Conservation (phyloP, 1,284 basidiomycete species). For the Boletus chippewaensis region DNA sequence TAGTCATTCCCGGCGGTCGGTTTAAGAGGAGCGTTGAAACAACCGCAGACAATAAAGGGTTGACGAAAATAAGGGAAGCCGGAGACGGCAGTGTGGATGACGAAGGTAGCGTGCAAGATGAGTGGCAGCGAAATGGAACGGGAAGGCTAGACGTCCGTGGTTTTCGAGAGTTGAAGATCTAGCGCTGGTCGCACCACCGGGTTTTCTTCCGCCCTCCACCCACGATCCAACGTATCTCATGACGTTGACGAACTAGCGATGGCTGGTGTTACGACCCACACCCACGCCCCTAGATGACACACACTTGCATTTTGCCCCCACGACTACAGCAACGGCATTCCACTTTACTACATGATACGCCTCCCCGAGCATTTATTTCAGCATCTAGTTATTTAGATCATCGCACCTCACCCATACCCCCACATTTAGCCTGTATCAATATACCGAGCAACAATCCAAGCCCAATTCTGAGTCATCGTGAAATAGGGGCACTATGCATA, state of each 20-base stretch:
- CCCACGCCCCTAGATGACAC: constrained; percentile 4
- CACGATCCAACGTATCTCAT: not conserved
- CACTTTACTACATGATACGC: not conserved
- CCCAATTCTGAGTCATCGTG: not conserved
- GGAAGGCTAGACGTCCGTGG: constrained; percentile 73
- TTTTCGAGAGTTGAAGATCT: constrained; percentile 77
- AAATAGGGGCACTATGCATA: not conserved
- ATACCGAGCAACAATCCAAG: constrained; percentile 15
- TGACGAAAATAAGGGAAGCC: constrained; percentile 24
- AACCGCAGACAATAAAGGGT: constrained; percentile 25
- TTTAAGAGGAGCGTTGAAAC: constrained; percentile 30
- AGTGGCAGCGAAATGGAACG: constrained; percentile 68
- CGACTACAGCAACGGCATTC: constrained; percentile 1
- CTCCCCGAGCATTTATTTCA: constrained; percentile 21
- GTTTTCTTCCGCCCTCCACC: not conserved
- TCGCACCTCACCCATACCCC: constrained; percentile 23
- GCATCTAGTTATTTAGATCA: constrained; percentile 30
- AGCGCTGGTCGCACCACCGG: constrained; percentile 10
- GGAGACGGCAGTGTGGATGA: constrained; percentile 25
- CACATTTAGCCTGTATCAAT: constrained; percentile 29
- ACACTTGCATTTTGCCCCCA: not conserved
- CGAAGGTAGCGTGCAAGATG: constrained; percentile 36
- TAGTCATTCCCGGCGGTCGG: constrained; percentile 52
- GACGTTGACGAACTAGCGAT: constrained; percentile 7
- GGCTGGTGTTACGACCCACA: constrained; percentile 13